These are phyloP conservation scores for Penicillium diatomitis DNA, from an alignment of 495 filamentous ascomycete species.

Conservation along the genomic window DNA sequence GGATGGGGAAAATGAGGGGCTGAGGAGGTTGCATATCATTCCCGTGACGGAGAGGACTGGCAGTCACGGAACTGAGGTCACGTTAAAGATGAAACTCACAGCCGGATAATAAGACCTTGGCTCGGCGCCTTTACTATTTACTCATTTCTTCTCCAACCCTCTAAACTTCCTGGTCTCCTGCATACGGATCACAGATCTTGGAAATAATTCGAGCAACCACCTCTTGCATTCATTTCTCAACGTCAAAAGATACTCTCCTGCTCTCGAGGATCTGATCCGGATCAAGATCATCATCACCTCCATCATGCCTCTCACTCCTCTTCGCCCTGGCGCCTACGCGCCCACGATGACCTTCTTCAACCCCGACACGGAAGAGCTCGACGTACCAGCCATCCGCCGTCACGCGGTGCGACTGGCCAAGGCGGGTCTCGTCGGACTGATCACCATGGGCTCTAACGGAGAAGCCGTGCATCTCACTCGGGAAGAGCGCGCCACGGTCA, in stretches of 20 bases:
- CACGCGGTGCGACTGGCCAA: slow-evolving; percentile 75
- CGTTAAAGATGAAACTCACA: neutral
- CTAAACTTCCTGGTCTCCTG: neutral
- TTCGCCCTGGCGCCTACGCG: slow-evolving; percentile 79
- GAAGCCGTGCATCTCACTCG: slow-evolving; percentile 77
- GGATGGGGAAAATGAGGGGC: too few species aligned
- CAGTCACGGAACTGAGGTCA: too few species aligned
- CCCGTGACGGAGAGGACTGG: too few species aligned
- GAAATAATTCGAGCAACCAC: too few species aligned
- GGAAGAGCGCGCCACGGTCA: slow-evolving; percentile 67
- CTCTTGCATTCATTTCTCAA: too few species aligned
- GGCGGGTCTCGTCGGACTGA: slow-evolving; percentile 72
- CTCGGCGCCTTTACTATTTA: neutral
- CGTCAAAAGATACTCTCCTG: too few species aligned
- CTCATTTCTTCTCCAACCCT: neutral
- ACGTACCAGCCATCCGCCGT: slow-evolving; percentile 65
- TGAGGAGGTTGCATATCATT: too few species aligned
- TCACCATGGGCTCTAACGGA: slow-evolving; percentile 85
- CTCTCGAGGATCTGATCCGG: neutral
- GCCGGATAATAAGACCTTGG: neutral
- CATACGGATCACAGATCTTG: neutral
- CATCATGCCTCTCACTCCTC: slow-evolving; percentile 43
- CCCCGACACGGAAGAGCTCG: slow-evolving; percentile 70
- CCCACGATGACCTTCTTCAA: slow-evolving; percentile 91
- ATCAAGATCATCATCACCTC: neutral